Evolutionary conservation across 371 early-diverging fungal genomes (phyloP).

Genomic region (Mortierella sp.): DNA sequence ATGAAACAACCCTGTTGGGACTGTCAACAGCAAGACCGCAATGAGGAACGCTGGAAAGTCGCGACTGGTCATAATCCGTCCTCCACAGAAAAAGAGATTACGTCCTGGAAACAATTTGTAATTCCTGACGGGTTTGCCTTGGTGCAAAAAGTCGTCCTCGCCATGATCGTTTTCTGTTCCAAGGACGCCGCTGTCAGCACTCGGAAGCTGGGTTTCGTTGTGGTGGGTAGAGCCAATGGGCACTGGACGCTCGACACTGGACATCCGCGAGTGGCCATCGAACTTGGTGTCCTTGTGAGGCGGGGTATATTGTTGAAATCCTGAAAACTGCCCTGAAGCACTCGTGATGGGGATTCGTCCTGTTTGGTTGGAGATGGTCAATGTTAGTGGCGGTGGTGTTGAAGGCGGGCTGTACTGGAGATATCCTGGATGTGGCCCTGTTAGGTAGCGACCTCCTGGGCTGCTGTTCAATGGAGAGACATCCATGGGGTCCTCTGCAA

Average conservation of each 20-base stretch:
- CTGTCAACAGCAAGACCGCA: slow-evolving; percentile 71
- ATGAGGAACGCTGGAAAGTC: slow-evolving; percentile 74
- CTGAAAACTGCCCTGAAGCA: slow-evolving; percentile 44
- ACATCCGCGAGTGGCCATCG: slow-evolving; percentile 26
- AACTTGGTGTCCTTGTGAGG: slow-evolving; percentile 18
- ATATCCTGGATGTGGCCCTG: slow-evolving; percentile 8
- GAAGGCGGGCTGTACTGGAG: slow-evolving; percentile 28
- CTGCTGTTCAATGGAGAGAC: not conserved
- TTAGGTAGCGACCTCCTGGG: not conserved
- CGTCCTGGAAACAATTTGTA: slow-evolving; percentile 59
- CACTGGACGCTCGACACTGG: slow-evolving; percentile 5
- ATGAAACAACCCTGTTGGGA: slow-evolving; percentile 75
- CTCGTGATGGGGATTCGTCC: slow-evolving; percentile 39
- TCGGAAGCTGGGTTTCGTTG: slow-evolving; percentile 19
- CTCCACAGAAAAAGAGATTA: slow-evolving; percentile 71
- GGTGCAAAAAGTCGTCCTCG: slow-evolving; percentile 39
- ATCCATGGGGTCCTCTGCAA: slow-evolving; percentile 17
- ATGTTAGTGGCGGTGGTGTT: slow-evolving; percentile 22
- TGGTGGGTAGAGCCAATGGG: not conserved
- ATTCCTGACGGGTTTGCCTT: slow-evolving; percentile 32
- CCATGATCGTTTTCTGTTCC: slow-evolving; percentile 20
- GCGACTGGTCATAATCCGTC: slow-evolving; percentile 78
- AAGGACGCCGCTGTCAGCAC: slow-evolving; percentile 23
- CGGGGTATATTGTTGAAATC: slow-evolving; percentile 34
- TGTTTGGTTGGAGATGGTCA: slow-evolving; percentile 17